phyloP scores from a whole-genome alignment of 2,329 filamentous ascomycete species.

The Aspergillus phoenicis region DNA sequence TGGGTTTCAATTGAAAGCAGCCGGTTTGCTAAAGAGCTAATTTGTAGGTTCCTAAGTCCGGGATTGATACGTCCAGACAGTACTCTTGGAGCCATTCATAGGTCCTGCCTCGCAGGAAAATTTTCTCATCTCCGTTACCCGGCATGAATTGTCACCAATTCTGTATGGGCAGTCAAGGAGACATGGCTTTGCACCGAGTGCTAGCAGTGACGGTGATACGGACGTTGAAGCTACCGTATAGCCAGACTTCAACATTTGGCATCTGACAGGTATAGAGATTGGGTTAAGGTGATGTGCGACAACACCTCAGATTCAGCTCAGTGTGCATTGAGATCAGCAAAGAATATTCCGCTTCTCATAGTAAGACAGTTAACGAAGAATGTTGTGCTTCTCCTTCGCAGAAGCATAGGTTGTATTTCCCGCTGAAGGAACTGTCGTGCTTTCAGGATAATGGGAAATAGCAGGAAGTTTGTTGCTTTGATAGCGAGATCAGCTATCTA shows the following conservation, averaged over 20 bases:
- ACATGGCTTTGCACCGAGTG: slow-evolving; percentile 5
- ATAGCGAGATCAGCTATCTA: neutral
- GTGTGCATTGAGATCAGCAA: slow-evolving; percentile 19
- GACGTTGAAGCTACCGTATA: slow-evolving; percentile 25
- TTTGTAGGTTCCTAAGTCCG: no score
- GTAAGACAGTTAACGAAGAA: slow-evolving; percentile 26
- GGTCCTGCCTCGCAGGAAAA: slow-evolving; percentile 31
- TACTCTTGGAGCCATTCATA: slow-evolving; percentile 31
- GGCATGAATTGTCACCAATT: slow-evolving; percentile 25
- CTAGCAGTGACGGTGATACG: neutral
- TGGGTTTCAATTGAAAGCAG: slow-evolving; percentile 19
- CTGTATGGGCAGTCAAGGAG: slow-evolving; percentile 30
- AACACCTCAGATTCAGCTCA: slow-evolving; percentile 27
- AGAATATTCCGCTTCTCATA: slow-evolving; percentile 23
- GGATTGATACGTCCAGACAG: no score
- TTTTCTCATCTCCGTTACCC: slow-evolving; percentile 35
- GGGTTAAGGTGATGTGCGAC: slow-evolving; percentile 33
- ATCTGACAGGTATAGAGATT: slow-evolving; percentile 16
- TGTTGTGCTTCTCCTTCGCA: slow-evolving; percentile 23
- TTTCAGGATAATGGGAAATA: neutral
- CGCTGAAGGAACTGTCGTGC: slow-evolving; percentile 15
- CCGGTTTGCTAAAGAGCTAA: slow-evolving; percentile 14
- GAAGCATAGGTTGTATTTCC: slow-evolving; percentile 25
- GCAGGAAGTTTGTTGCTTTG: neutral
- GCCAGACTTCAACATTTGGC: slow-evolving; percentile 21